Base-by-base conservation (phyloP, 306 rosid species). In the Cotoneaster glaucophyllus region DNA sequence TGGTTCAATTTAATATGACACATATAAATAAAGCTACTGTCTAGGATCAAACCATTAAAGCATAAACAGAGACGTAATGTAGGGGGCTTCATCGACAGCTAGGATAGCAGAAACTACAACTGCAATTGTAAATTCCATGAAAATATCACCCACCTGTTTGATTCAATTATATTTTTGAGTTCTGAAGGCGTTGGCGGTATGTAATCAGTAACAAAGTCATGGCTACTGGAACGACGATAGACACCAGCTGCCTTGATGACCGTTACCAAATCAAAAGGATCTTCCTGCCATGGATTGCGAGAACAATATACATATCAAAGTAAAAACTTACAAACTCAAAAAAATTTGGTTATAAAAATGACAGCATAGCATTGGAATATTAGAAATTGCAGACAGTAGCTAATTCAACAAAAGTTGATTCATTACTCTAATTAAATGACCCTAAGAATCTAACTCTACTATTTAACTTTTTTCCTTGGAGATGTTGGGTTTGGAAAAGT, bases 141-240 rank as follows among this genome's bases (percentile, higher is more conserved):
- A 50, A 59, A 34, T 53, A 61, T 64, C 68, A 71, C 76, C 62
- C 73, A 88, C 98, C 85, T 83, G 84, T 64, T 21, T 70, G 85
- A 43, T 6, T 92, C 90, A 22, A 69, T 1, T 64, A 85, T 1
- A 28, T 80, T 75, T 75, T 70, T 77, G 50, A 85, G 17, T 80
- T 94, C 96, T 15, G 77, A 74, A 62, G 79, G 80, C 8, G 96
- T 84, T 48, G 95, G 97, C 11, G 85, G 91, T 45, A 94, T 80
- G 79, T 82, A 94, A 85, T 94, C 98, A 25, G 85, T 81, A 69
- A 70, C 89, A 70, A 82, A 88, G 82, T 94, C 93, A 64, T 77
- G 87, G 58, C 77, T 45, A 72, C 81, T 87, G 56, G 93, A 85
- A 62, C 96, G 89, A 15, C 97, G 97, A 78, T 94, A 94, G 87